Conservation (phyloP, 331 rosid genomes). For the Rosa hybrid region DNA sequence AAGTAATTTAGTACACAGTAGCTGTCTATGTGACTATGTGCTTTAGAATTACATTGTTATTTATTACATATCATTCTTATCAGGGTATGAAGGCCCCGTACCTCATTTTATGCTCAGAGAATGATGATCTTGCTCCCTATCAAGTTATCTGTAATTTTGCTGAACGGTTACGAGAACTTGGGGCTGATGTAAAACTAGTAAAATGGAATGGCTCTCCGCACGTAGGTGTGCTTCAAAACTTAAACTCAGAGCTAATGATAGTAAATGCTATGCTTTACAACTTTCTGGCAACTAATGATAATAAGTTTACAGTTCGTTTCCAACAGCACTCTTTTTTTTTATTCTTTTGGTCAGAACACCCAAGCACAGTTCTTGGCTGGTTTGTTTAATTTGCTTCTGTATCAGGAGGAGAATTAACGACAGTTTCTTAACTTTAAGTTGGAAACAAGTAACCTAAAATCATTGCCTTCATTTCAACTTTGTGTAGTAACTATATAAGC, state of each 20-base stretch:
- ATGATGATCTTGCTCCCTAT: constrained; percentile 84
- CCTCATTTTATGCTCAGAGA: constrained; percentile 84
- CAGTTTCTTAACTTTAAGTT: not conserved
- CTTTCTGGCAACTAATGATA: not conserved
- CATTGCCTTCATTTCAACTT: not conserved
- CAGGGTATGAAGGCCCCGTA: constrained; percentile 91
- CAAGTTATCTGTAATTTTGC: constrained; percentile 73
- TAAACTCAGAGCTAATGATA: not conserved
- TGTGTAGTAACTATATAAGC: not conserved
- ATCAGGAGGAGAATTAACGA: not conserved
- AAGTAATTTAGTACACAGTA: constrained; percentile 33
- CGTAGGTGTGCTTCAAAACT: constrained; percentile 68
- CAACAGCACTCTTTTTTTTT: not conserved
- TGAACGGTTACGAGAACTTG: constrained; percentile 67
- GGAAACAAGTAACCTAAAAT: not conserved
- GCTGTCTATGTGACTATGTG: not conserved
- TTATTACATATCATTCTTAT: constrained; percentile 26
- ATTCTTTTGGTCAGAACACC: not conserved
- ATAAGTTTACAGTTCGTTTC: not conserved
- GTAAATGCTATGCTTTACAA: not conserved
- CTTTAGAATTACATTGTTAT: constrained; percentile 2
- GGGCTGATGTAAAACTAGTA: constrained; percentile 80
- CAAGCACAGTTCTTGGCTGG: not conserved
- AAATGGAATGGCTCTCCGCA: constrained; percentile 90
- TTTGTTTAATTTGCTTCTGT: not conserved